phyloP scores from a whole-genome alignment of 176 grass and related monocot genomes.

The Musa itinerans region DNA sequence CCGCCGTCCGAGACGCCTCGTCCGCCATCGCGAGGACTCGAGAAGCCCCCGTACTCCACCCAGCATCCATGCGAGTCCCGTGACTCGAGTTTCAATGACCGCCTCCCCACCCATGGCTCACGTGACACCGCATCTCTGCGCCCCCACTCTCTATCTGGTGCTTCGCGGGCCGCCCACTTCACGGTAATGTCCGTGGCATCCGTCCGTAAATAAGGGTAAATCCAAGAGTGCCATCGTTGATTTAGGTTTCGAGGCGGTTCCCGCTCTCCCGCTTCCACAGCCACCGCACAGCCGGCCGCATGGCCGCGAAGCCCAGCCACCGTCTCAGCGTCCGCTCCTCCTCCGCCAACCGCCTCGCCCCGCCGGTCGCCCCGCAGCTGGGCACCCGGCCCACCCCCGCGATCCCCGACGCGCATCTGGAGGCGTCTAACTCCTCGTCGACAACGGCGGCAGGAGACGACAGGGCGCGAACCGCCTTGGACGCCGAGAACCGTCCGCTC shows the following conservation, averaged over 20 bases:
- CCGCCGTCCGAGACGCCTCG: not conserved
- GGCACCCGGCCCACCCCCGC: constrained; percentile 41
- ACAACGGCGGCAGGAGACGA: constrained; percentile 13
- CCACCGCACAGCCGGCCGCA: constrained; percentile 33
- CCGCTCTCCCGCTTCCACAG: constrained; percentile 21
- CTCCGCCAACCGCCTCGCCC: constrained; percentile 19
- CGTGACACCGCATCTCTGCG: constrained; percentile 1
- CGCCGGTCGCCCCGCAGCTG: constrained; percentile 5
- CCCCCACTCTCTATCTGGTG: not conserved
- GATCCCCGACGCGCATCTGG: constrained; percentile 63
- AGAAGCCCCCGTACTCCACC: not conserved
- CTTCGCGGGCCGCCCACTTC: too few species aligned
- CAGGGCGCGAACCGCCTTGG: constrained; percentile 7
- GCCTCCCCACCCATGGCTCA: not conserved
- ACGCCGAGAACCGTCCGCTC: constrained; percentile 44
- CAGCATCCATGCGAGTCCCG: not conserved
- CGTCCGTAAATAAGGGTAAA: not conserved
- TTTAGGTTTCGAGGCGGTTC: constrained; percentile 26
- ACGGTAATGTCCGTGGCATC: not conserved
- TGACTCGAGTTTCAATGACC: not conserved
- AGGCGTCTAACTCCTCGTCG: constrained; percentile 9
- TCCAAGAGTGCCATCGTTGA: not conserved
- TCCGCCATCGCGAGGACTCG: not conserved
- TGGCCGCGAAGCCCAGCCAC: constrained; percentile 42
- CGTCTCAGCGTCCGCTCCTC: constrained; percentile 15